Evolutionary conservation across 176 grass and related monocot genomes (phyloP).

Genomic region (Triticum timopheevii): DNA sequence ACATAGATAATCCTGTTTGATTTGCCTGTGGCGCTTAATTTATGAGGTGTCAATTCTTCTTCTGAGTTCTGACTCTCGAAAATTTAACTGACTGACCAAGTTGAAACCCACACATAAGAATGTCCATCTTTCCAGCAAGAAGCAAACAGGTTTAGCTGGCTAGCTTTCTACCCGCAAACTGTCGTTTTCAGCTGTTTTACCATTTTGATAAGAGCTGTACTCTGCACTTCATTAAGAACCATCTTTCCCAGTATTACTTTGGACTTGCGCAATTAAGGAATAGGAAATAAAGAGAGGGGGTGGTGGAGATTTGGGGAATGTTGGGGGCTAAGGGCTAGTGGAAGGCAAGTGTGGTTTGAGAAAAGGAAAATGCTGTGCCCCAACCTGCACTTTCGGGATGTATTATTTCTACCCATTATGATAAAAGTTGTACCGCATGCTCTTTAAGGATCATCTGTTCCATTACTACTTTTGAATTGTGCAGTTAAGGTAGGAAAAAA

Average conservation of each 20-base stretch:
- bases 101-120: not conserved
- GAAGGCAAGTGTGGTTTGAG: not conserved
- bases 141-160: not conserved
- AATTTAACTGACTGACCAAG: not conserved
- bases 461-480: not conserved
- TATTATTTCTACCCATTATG: conserved; percentile 18
- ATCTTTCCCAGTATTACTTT: not conserved
- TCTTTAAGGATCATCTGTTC: not conserved
- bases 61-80: not conserved
- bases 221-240: not conserved
- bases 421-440: not conserved
- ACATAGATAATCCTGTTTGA: not conserved
- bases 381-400: not conserved
- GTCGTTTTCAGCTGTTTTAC: conserved; percentile 12
- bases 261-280: not conserved
- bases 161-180: not conserved
- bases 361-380: not conserved
- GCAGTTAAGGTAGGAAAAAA: not conserved
- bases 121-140: not conserved
- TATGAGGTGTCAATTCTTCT: not conserved
- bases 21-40: not conserved
- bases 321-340: not conserved
- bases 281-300: not conserved
- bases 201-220: conserved; percentile 13
- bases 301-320: not conserved